Percentiles rank a stretch among this genome's conserved stretches.
Conservation (phyloP, 495 filamentous ascomycete species). For the Penicillium soppii region DNA sequence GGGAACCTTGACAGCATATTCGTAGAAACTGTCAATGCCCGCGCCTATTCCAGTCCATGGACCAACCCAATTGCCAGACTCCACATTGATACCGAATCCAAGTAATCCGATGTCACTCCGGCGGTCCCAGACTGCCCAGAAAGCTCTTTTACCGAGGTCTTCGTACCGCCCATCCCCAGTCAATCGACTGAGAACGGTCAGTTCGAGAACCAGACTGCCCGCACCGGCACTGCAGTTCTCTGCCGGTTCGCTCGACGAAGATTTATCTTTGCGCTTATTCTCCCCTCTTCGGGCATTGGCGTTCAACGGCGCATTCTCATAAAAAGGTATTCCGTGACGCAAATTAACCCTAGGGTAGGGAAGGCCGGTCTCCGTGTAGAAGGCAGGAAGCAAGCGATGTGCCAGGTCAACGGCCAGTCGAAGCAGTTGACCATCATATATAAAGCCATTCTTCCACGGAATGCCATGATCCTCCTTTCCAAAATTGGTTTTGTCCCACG, state of each 20-base stretch:
- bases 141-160: slow-evolving; percentile 83
- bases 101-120: slow-evolving; percentile 85
- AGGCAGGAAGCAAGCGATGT: slow-evolving; percentile 81
- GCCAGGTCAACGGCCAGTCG: slow-evolving; percentile 82
- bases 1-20: slow-evolving; percentile 93
- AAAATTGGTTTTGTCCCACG: slow-evolving; percentile 39
- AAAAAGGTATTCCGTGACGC: slow-evolving; percentile 88
- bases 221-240: slow-evolving; percentile 97
- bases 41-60: slow-evolving; percentile 90
- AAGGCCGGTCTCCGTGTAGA: slow-evolving; percentile 84
- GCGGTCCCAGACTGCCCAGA: slow-evolving; percentile 90
- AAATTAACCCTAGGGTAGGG: slow-evolving; percentile 96
- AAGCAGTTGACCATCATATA: slow-evolving; percentile 88
- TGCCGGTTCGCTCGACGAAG: slow-evolving; percentile 65
- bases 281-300: slow-evolving; percentile 6
- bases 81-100: slow-evolving; percentile 88
- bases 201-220: slow-evolving; percentile 90
- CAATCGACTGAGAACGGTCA: slow-evolving; percentile 83
- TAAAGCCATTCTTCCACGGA: slow-evolving; percentile 70
- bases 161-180: slow-evolving; percentile 87
- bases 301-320: slow-evolving; percentile 74
- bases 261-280: slow-evolving; percentile 15
- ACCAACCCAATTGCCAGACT: slow-evolving; percentile 85
- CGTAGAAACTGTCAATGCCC: slow-evolving; percentile 95
- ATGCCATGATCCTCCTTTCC: slow-evolving; percentile 50